These are phyloP conservation scores for Echinochloa phyllopogon DNA, from an alignment of 176 grass and related monocot genomes.

Conservation along the genomic window DNA sequence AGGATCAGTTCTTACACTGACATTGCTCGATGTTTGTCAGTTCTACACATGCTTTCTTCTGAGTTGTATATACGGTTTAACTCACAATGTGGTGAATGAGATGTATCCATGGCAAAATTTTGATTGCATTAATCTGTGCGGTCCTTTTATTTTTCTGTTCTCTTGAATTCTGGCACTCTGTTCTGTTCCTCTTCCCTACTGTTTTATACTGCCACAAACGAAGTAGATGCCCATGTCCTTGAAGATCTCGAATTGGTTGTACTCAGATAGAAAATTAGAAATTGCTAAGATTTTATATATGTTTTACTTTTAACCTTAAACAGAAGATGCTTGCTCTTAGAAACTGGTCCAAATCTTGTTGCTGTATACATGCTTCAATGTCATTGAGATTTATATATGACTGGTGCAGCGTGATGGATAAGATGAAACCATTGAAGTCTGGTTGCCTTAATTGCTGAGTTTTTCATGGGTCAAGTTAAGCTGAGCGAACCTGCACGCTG, in stretches of 20 bases:
- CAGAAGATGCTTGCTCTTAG: not conserved
- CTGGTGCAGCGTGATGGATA: not conserved
- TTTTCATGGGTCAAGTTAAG: too few relatives aligned
- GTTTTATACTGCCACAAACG: too few relatives aligned
- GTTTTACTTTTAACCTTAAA: not conserved
- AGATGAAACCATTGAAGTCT: not conserved
- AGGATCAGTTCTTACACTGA: too few relatives aligned
- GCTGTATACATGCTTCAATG: not conserved
- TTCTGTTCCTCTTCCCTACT: too few relatives aligned
- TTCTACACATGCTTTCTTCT: not conserved
- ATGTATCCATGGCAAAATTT: not conserved
- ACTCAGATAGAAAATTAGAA: too few relatives aligned
- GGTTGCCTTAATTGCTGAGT: not conserved
- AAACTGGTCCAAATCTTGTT: not conserved
- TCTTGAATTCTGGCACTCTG: too few relatives aligned
- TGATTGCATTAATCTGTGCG: not conserved
- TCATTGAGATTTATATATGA: not conserved
- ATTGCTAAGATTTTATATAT: not conserved
- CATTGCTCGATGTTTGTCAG: not conserved
- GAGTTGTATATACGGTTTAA: not conserved
- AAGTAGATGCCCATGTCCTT: too few relatives aligned
- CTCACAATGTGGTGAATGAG: not conserved
- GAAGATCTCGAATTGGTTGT: too few relatives aligned
- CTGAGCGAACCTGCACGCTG: too few relatives aligned
- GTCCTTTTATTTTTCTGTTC: not conserved